Evolutionary conservation across 176 grass and related monocot species (phyloP).

Genomic region (Triticum aestivum): IWGSC_CS_RefSeq_v2.1 NC_057808.1:292487109-292487608

Average conservation of each 20-base stretch:
- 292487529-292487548: too few relatives aligned
- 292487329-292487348: constrained; percentile 43
- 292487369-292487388: constrained; percentile 5
- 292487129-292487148: constrained; percentile 42
- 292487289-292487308: constrained; percentile 40
- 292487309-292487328: constrained; percentile 36
- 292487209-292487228: neutral
- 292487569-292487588: too few relatives aligned
- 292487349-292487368: constrained; percentile 44
- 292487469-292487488: too few relatives aligned
- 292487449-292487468: too few relatives aligned
- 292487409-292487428: too few relatives aligned
- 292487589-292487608: too few relatives aligned
- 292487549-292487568: too few relatives aligned
- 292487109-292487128: constrained; percentile 40
- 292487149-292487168: neutral
- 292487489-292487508: too few relatives aligned
- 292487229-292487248: constrained; percentile 39
- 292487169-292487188: neutral
- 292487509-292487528: too few relatives aligned
- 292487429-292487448: too few relatives aligned
- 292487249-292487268: constrained; percentile 31
- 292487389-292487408: constrained; percentile 34
- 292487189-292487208: neutral
- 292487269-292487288: constrained; percentile 32